Evolutionary conservation across 805 yeast species (phyloP), one percentile per base, ranked within the genome.

Genomic region (Geotrichum ghanense): DNA sequence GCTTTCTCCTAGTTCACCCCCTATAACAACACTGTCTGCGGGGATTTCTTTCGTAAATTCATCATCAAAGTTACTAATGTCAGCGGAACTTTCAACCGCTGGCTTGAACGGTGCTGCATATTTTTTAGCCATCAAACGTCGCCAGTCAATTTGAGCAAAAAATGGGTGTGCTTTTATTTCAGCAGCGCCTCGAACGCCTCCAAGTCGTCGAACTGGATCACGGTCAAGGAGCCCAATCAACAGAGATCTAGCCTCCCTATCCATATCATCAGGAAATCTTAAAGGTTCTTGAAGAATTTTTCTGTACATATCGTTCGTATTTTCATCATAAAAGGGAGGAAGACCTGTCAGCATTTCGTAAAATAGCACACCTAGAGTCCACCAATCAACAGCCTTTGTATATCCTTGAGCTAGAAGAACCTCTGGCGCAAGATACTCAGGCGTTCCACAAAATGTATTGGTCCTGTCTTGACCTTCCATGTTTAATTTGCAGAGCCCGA

Each of bases 101-200:
- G 98, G 98, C 62, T 87, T 87, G 68, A 81, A 92, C 5, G 97
- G 97, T 31, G 98, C 97, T 41, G 87, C 82, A 63, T 92, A 92
- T 45, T 86, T 87, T 66, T 90, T 90, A 67, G 75, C 77, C 58
- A 80, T 70, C 50, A 90, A 70, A 61, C 87, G 82, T 53, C 72
- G 69, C 97, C 97, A 90, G 62, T 89, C 95, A 51, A 90, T 81
- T 61, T 86, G 88, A 51, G 78, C 78, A 68, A 90, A 90, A 62
- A 90, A 90, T 20, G 81, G 75, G 63, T 90, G 97, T 23, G 71
- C 69, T 62, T 83, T 85, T 59, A 90, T 90, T 56, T 83, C 90
- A 24, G 74, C 74, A 3, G 95, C 88, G 39, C 95, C 96, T 55
- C 78, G 76, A 45, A 72, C 72, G n/a, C n/a, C n/a, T n/a, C 90